Evolutionary conservation across 2,329 filamentous ascomycete species (phyloP), one percentile per base, ranked within the genome.

Genomic region (Tolypocladium capitatum): DNA sequence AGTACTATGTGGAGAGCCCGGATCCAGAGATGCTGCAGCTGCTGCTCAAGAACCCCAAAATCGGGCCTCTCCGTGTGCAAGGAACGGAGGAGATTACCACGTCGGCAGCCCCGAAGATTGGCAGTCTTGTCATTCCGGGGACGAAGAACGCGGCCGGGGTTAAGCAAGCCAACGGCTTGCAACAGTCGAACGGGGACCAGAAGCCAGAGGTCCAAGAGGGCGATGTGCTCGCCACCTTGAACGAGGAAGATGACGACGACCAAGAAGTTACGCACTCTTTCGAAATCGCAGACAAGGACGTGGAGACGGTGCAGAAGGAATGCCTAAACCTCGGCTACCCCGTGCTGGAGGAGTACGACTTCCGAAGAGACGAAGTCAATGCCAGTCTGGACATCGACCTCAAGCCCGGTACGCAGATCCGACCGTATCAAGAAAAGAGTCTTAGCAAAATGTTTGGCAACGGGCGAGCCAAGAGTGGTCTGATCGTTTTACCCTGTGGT

Each of bases 391-490:
- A 97, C 49, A 98, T 98, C 56, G 91, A 97, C 63, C 72, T 97
- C 44, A 86, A 86, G 57, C 90, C 91, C 0, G 83, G 83, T 48
- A 91, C 90, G 0, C 85, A 91, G 59, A 97, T 97, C 62, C 82
- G 91, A 62, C 70, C 94, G 52, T 98, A 98, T 58, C 92, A 98
- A 63, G 92, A 98, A 65, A 94, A 96, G 69, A 94, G 89, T 55
- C 72, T 98, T 10, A 94, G 87, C 70, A 98, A 98, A 66, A 98
- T 98, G 92, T 98, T 98, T 63, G 91, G 92, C 61, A 98, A 98
- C 61, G 91, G 91, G 45, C 84, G 92, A 66, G 92, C 92, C 14
- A 92, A 95, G 70, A 96, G 89, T 65, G 92, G 92, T 49, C 94
- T 98, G 55, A 98, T 98, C 50, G 92, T 98, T 48, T 68, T 98